phyloP scores from a whole-genome alignment of 768 basidiomycete genomes.

The Chalciporus pseudorubinellus region DNA sequence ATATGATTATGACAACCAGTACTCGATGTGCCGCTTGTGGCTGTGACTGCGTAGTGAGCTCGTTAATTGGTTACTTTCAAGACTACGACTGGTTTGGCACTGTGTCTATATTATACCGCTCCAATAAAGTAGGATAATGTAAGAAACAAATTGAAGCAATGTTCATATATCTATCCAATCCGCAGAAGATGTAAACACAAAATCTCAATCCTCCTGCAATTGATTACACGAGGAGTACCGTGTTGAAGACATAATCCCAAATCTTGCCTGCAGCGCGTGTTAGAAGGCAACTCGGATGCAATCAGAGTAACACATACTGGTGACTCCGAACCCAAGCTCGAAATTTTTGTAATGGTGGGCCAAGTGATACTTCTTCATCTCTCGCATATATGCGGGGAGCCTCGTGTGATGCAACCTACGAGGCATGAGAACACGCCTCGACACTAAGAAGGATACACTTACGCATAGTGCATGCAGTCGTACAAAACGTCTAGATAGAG shows the following conservation, averaged over 20 bases:
- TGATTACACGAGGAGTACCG: slow-evolving; percentile 60
- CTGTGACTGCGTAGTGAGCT: no score
- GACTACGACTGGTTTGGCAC: no score
- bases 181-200: background rate
- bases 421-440: background rate
- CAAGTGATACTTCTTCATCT: slow-evolving; percentile 97
- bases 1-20: background rate
- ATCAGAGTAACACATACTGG: slow-evolving; percentile 50
- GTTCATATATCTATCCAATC: background rate
- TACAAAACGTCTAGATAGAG: slow-evolving; percentile 64
- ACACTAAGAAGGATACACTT: slow-evolving; percentile 31
- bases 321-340: slow-evolving; percentile 96
- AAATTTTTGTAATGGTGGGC: slow-evolving; percentile 99
- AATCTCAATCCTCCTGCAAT: background rate
- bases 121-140: slow-evolving; percentile 9
- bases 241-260: slow-evolving; percentile 93
- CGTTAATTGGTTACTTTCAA: no score
- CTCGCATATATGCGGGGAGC: slow-evolving; percentile 80
- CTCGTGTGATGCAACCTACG: slow-evolving; percentile 78
- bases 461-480: slow-evolving; percentile 92
- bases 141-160: slow-evolving; percentile 11
- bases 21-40: no score
- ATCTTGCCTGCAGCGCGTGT: slow-evolving; percentile 61
- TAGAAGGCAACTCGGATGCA: background rate
- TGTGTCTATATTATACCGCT: slow-evolving; percentile 9